phyloP scores from a whole-genome alignment of 31 red algal genomes.

The Bonnemaisonia californica region DNA sequence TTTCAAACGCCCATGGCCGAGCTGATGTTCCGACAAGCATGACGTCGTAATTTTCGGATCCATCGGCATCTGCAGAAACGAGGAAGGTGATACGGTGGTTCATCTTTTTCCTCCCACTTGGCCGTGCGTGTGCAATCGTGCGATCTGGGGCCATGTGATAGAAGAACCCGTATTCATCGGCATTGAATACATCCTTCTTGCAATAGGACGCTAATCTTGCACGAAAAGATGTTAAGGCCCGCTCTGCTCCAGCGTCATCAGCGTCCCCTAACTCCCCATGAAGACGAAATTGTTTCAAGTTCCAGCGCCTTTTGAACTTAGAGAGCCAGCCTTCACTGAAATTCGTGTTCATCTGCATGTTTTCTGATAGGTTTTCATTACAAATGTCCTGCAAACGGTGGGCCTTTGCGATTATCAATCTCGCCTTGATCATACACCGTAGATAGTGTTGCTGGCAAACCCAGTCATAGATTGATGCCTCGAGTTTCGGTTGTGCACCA shows the following conservation, averaged over 20 bases:
- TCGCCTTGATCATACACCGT: neutral
- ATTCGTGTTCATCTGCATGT: neutral
- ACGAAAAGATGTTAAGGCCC: neutral
- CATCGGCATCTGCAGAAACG: conserved; percentile 16
- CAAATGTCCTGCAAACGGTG: neutral
- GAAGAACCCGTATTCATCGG: conserved; percentile 37
- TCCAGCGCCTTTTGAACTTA: conserved; percentile 1
- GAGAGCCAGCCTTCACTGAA: conserved; percentile 31
- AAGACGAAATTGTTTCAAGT: neutral
- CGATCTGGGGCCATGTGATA: conserved; percentile 17
- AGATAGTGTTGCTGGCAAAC: neutral
- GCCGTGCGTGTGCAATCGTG: conserved; percentile 2
- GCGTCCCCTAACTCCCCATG: conserved; percentile 41
- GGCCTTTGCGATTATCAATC: neutral
- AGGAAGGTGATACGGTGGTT: conserved; percentile 8
- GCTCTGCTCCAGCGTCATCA: neutral
- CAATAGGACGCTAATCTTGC: neutral
- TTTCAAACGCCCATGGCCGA: conserved; percentile 21
- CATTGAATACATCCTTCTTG: conserved; percentile 25
- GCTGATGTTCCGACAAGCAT: conserved; percentile 22
- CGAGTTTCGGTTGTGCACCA: neutral
- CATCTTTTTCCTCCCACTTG: conserved; percentile 24
- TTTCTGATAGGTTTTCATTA: neutral
- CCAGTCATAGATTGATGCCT: neutral
- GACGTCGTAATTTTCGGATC: neutral